Percentiles rank a stretch among this genome's conserved stretches.
Conservation (phyloP, 2,329 filamentous ascomycete species). For the Aspergillus pseudoterreus region DNA sequence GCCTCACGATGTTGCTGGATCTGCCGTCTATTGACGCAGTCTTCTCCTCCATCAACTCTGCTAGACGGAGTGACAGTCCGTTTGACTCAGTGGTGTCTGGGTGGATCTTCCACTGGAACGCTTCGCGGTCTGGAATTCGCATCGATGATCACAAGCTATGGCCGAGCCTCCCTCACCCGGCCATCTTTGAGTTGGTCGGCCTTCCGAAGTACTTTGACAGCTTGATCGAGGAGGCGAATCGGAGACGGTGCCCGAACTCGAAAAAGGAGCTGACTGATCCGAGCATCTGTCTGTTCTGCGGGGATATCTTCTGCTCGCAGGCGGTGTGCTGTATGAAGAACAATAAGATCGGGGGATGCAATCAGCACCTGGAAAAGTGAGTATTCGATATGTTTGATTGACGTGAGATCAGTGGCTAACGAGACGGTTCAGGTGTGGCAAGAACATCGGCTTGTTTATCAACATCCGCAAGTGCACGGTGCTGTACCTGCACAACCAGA, state of each 20-base stretch:
- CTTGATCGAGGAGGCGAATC: constrained; percentile 86
- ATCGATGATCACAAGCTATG: constrained; percentile 31
- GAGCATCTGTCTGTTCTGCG: constrained; percentile 88
- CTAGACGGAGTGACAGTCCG: constrained; percentile 35
- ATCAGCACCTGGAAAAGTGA: constrained; percentile 84
- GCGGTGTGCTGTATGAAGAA: constrained; percentile 78
- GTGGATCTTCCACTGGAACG: constrained; percentile 63
- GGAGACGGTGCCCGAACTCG: constrained; percentile 77
- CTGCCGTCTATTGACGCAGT: constrained; percentile 78
- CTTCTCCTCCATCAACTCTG: constrained; percentile 55
- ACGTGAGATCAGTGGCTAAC: constrained; percentile 8
- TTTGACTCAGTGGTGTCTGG: constrained; percentile 55
- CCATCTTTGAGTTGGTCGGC: constrained; percentile 90
- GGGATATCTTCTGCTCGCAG: constrained; percentile 94
- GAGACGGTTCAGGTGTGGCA: constrained; percentile 66
- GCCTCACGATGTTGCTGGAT: constrained; percentile 71
- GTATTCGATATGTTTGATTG: constrained; percentile 23
- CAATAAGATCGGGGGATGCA: constrained; percentile 70
- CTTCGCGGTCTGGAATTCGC: constrained; percentile 28
- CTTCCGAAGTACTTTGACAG: constrained; percentile 88
- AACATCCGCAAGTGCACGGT: constrained; percentile 95
- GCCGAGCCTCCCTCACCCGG: constrained; percentile 69
- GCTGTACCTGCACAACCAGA: constrained; percentile 76
- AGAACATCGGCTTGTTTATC: constrained; percentile 87
- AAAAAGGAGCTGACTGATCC: constrained; percentile 90